Evolutionary conservation across 139 green algal genomes (phyloP).

Genomic region (Volvox africanus): DNA sequence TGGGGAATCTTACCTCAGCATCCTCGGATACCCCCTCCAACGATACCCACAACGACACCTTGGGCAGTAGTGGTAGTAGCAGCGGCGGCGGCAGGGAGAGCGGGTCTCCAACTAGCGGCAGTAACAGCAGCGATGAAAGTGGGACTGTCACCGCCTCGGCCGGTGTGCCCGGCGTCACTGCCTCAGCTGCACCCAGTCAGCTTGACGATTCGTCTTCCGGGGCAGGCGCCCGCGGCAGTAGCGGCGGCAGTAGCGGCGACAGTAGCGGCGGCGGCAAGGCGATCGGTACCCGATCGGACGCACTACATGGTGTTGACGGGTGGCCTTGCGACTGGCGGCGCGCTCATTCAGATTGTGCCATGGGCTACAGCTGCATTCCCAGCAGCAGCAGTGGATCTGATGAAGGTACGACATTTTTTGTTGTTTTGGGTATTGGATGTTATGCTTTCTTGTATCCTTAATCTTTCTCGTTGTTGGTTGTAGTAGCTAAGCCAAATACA

Average conservation of each 20-base stretch:
- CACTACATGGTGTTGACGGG: not conserved
- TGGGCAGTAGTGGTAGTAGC: not conserved
- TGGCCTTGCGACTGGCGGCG: slow-evolving; percentile 3
- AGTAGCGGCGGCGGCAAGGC: not conserved
- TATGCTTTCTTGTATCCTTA: too few relatives aligned
- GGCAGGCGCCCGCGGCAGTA: not conserved
- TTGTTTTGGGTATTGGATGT: too few relatives aligned
- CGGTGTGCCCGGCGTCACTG: not conserved
- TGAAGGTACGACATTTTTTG: not conserved
- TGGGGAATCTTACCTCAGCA: not conserved
- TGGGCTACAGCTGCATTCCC: slow-evolving; percentile 12
- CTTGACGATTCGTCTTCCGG: not conserved
- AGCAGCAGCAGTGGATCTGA: not conserved
- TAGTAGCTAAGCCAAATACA: too few relatives aligned
- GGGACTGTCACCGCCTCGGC: not conserved
- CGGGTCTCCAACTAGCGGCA: not conserved
- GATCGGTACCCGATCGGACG: not conserved
- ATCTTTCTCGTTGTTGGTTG: too few relatives aligned
- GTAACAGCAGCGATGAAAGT: not conserved
- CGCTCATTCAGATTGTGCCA: not conserved
- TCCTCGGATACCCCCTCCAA: not conserved
- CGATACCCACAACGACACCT: not conserved
- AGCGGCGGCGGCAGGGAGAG: not conserved
- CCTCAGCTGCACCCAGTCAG: not conserved
- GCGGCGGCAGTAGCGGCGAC: not conserved